Percentiles rank a stretch among this genome's conserved stretches.
These are phyloP conservation scores for Sporothrix schenckii DNA, from an alignment of 2,329 filamentous ascomycete species.

Conservation along the genomic window DNA sequence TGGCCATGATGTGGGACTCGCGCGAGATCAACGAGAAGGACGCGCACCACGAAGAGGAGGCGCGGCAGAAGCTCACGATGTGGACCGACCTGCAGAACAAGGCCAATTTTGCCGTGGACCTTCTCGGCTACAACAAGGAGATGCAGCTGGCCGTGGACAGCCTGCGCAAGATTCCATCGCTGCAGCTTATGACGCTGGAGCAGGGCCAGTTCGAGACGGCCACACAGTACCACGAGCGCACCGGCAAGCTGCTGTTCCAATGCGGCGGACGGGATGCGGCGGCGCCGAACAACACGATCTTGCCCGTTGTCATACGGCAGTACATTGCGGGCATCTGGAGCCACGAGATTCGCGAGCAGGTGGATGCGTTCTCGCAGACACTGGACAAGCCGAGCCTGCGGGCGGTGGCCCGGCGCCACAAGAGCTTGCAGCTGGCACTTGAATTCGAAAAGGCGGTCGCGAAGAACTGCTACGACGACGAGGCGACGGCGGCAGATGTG, in stretches of 20 bases:
- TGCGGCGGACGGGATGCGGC: conserved; percentile 41
- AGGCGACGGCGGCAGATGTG: conserved; percentile 44
- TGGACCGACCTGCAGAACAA: conserved; percentile 54
- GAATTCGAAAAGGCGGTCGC: conserved; percentile 60
- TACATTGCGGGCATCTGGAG: conserved; percentile 59
- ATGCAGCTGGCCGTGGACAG: conserved; percentile 52
- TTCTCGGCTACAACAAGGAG: conserved; percentile 56
- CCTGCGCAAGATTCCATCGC: conserved; percentile 55
- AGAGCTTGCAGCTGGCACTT: conserved; percentile 57
- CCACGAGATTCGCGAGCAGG: conserved; percentile 49
- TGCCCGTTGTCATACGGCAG: conserved; percentile 44
- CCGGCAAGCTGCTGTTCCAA: conserved; percentile 46
- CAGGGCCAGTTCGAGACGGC: conserved; percentile 59
- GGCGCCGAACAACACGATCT: conserved; percentile 36
- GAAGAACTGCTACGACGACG: conserved; percentile 50
- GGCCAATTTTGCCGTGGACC: conserved; percentile 50
- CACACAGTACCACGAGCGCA: conserved; percentile 53
- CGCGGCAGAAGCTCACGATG: conserved; percentile 44
- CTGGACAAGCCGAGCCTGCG: conserved; percentile 43
- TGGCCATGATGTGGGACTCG: conserved; percentile 53
- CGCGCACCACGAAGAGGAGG: conserved; percentile 44
- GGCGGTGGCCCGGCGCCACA: conserved; percentile 54
- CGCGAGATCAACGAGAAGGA: conserved; percentile 45
- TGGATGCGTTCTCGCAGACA: conserved; percentile 45
- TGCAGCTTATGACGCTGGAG: conserved; percentile 58